Conservation (phyloP, 2,329 filamentous ascomycete genomes). For the Cordyceps farinosa region DNA sequence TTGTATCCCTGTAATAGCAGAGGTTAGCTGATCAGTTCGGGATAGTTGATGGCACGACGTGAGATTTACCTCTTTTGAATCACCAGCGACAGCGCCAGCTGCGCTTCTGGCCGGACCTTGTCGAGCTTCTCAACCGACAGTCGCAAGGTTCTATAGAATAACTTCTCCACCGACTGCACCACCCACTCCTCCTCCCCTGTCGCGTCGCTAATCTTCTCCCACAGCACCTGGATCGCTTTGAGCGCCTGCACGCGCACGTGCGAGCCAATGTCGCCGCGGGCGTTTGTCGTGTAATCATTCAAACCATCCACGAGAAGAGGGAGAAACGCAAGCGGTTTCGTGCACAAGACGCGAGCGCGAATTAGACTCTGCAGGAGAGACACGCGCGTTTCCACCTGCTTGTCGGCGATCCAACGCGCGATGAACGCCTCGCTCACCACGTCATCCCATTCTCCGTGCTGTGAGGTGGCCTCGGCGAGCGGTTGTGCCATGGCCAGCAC, state of each 20-base stretch:
- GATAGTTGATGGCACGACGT: neutral
- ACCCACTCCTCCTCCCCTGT: slow-evolving; percentile 25
- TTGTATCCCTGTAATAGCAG: neutral
- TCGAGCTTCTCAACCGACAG: slow-evolving; percentile 88
- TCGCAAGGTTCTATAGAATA: slow-evolving; percentile 55
- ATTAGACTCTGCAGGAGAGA: slow-evolving; percentile 54
- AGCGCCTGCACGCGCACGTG: slow-evolving; percentile 79
- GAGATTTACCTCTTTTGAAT: slow-evolving; percentile 44
- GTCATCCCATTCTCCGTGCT: slow-evolving; percentile 25
- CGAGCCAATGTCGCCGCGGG: slow-evolving; percentile 86
- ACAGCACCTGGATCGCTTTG: slow-evolving; percentile 66
- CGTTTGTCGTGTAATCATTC: slow-evolving; percentile 87
- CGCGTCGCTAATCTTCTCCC: slow-evolving; percentile 33
- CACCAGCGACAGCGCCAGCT: slow-evolving; percentile 47
- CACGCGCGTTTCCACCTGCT: slow-evolving; percentile 49
- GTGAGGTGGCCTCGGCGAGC: slow-evolving; percentile 28
- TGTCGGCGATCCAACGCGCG: slow-evolving; percentile 50
- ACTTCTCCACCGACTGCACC: slow-evolving; percentile 30
- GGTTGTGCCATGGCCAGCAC: slow-evolving; percentile 50
- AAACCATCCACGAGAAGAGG: slow-evolving; percentile 55
- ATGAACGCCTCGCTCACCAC: slow-evolving; percentile 44
- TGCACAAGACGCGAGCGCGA: slow-evolving; percentile 42
- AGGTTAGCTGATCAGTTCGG: neutral
- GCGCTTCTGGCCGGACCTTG: slow-evolving; percentile 69
- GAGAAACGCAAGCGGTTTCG: slow-evolving; percentile 41